Evolutionary conservation across 2,329 filamentous ascomycete species (phyloP).

Genomic region (Aspergillus sojae): DNA sequence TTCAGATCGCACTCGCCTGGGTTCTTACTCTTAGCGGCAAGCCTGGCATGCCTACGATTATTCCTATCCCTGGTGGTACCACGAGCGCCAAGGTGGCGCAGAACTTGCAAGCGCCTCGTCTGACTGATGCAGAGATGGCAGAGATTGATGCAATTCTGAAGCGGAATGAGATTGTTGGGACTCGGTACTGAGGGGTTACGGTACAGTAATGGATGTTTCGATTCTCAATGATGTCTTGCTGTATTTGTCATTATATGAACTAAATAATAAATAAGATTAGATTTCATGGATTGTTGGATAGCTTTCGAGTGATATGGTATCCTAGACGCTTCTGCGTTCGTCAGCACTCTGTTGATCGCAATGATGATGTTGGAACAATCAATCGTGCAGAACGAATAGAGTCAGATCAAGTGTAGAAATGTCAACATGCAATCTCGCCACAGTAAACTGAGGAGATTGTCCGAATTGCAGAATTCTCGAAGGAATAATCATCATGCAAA

Average conservation of each 20-base stretch:
- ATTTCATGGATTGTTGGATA: no score
- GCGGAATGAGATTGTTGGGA: conserved; percentile 43
- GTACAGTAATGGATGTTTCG: background rate
- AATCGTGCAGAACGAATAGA: conserved; percentile 2
- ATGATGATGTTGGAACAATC: conserved; percentile 7
- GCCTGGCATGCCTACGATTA: conserved; percentile 47
- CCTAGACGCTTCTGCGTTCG: conserved; percentile 5
- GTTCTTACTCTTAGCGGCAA: conserved; percentile 45
- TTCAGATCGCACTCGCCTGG: conserved; percentile 56
- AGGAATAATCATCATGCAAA: conserved; percentile 38
- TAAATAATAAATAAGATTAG: no score
- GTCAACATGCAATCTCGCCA: conserved; percentile 49
- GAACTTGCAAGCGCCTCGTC: conserved; percentile 32
- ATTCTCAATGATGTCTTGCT: background rate
- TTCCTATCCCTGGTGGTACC: conserved; percentile 42
- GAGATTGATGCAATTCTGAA: conserved; percentile 56
- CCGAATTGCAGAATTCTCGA: conserved; percentile 51
- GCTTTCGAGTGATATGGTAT: background rate
- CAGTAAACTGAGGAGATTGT: conserved; percentile 39
- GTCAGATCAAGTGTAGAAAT: conserved; percentile 52
- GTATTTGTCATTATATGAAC: background rate
- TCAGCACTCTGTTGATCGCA: conserved; percentile 19
- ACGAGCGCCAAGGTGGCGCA: conserved; percentile 40
- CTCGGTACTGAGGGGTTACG: conserved; percentile 24
- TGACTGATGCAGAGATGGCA: conserved; percentile 45